Evolutionary conservation across 306 rosid species (phyloP).

Genomic region (Sesbania bispinosa): DNA sequence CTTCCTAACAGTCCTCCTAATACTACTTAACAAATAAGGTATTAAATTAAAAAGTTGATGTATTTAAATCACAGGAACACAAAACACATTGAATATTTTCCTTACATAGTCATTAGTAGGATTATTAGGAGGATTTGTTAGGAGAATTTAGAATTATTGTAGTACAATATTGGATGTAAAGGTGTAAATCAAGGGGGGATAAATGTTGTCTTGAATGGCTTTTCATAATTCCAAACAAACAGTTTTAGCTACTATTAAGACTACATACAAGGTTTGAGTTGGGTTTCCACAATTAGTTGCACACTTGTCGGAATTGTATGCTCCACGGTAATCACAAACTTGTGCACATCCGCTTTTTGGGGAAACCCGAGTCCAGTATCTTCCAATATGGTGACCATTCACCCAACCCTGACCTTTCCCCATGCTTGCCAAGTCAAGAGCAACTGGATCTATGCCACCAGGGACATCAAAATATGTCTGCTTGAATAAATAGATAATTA

Average conservation of each 20-base stretch:
- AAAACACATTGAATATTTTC: background rate
- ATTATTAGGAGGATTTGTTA: background rate
- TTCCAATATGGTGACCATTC: conserved; percentile 91
- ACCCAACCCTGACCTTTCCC: conserved; percentile 99
- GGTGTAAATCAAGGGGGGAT: background rate
- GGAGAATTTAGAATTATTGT: background rate
- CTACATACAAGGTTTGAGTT: conserved; percentile 73
- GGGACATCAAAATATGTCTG: conserved; percentile 86
- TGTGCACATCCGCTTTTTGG: conserved; percentile 70
- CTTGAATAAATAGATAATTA: conserved; percentile 19
- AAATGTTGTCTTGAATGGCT: background rate
- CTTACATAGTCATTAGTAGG: background rate
- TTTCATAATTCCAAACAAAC: background rate
- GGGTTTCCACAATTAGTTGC: conserved; percentile 80
- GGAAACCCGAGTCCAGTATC: conserved; percentile 86
- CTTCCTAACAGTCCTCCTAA: background rate
- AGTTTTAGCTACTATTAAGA: conserved; percentile 11
- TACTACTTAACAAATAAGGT: background rate
- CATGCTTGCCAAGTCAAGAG: conserved; percentile 90
- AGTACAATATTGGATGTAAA: background rate
- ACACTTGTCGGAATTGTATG: conserved; percentile 76
- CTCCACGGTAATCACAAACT: conserved; percentile 82
- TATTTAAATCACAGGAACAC: background rate
- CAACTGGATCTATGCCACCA: conserved; percentile 72
- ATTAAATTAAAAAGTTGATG: background rate